A percentile compares a stretch with the other conserved stretches of the same genome.
Evolutionary conservation across 2,329 filamentous ascomycete species (phyloP).

Genomic region (Nemania sp.): DNA sequence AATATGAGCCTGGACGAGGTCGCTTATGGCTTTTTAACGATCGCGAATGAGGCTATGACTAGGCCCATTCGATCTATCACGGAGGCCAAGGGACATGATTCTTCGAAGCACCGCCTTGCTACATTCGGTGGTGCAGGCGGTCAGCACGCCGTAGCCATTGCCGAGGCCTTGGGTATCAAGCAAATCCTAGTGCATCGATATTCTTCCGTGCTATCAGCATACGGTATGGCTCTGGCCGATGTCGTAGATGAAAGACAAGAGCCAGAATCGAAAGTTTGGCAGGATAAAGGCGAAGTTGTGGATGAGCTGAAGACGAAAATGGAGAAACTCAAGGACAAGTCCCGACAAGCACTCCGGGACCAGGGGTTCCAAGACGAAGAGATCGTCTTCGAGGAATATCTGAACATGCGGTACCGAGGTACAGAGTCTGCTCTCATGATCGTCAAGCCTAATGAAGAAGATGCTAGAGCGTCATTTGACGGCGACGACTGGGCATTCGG

Average conservation of each 20-base stretch:
- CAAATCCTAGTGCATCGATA: constrained; percentile 87
- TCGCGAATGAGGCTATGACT: constrained; percentile 91
- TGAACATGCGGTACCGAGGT: constrained; percentile 90
- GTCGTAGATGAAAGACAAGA: constrained; percentile 91
- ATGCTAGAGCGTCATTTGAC: constrained; percentile 60
- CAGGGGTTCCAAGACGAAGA: constrained; percentile 78
- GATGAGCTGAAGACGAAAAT: constrained; percentile 72
- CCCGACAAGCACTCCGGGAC: constrained; percentile 65
- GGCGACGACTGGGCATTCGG: constrained; percentile 81
- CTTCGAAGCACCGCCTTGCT: constrained; percentile 84
- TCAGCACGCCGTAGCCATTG: constrained; percentile 90
- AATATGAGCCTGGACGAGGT: constrained; percentile 80
- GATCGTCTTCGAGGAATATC: constrained; percentile 85
- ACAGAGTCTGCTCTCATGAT: constrained; percentile 93
- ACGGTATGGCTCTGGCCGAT: constrained; percentile 90
- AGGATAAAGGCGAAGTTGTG: constrained; percentile 59
- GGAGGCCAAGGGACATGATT: constrained; percentile 90
- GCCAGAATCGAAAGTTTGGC: constrained; percentile 67
- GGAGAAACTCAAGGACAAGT: constrained; percentile 77
- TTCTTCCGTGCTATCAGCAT: constrained; percentile 86
- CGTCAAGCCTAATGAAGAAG: constrained; percentile 68
- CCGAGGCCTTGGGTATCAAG: constrained; percentile 78
- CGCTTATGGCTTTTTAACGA: constrained; percentile 84
- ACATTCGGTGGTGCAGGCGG: constrained; percentile 92
- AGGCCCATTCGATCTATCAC: constrained; percentile 87